Evolutionary conservation across 306 rosid genomes (phyloP), one percentile per base, ranked within the genome.

Genomic region (Inga oerstediana): DNA sequence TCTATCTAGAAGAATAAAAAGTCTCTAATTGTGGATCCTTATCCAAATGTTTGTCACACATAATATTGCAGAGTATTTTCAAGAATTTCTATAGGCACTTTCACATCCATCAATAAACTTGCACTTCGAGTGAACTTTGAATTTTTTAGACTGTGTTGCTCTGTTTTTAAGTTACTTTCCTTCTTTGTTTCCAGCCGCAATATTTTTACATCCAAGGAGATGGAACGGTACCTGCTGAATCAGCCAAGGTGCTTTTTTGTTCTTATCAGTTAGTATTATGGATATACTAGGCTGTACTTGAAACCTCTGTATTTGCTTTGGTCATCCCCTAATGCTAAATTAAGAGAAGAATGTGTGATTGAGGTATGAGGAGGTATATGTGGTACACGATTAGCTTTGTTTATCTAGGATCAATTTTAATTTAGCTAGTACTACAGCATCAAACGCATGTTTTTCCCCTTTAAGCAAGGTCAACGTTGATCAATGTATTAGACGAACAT

Each of bases 141-240:
- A 72, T 46, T 46, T 45, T 73, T 41, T 15, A 34, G 16, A 24
- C 61, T 46, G 2, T 71, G 52, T 44, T 43, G 2, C 41, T 22
- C 59, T 24, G 15, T 59, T 44, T 46, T 17, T 24, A 2, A 34
- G 35, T 41, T 71, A 52, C 43, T 68, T 62, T 19, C 59, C 76
- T 59, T 76, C 17, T 80, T 11, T 86, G 71, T 78, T 84, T 86
- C 56, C 95, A 95, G 98, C 97, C 98, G 32, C 84, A 77, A 85
- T 95, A 93, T 86, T 89, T 94, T 27, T 92, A 88, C 66, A 97
- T 95, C 37, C 90, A 92, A 56, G 98, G 98, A 81, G 98, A 95
- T 78, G 98, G 93, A 84, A 86, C 98, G 49, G 98, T 95, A 91
- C 98, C 98, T 48, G 69, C 93, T 68, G 98, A 95, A 88, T 95